Conservation (phyloP, 306 rosid species). For the Quercus dentata region DNA sequence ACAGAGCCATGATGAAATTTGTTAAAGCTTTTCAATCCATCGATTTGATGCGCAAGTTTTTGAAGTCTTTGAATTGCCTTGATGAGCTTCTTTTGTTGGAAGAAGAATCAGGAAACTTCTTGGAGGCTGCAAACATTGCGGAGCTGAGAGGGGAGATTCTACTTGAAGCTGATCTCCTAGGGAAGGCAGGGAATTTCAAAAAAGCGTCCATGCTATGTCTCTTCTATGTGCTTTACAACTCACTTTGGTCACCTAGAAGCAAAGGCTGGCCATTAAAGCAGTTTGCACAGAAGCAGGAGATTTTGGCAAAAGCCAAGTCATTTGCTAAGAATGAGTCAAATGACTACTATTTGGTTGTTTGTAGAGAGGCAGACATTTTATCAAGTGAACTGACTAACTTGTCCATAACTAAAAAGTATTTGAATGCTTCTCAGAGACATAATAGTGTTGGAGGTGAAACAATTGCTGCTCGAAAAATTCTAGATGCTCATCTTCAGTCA, state of each 20-base stretch:
- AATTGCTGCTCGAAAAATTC: constrained; percentile 47
- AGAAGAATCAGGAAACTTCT: constrained; percentile 64
- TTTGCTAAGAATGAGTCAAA: constrained; percentile 38
- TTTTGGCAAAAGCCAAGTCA: constrained; percentile 46
- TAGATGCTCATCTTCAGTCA: constrained; percentile 53
- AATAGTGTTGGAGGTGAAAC: constrained; percentile 49
- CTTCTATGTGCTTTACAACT: constrained; percentile 43
- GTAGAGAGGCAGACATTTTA: constrained; percentile 47
- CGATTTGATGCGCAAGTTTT: constrained; percentile 51
- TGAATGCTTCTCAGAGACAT: constrained; percentile 35
- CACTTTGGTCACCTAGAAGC: constrained; percentile 65
- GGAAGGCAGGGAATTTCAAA: constrained; percentile 44
- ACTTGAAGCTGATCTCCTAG: constrained; percentile 44
- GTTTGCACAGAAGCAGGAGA: constrained; percentile 40
- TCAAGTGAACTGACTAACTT: constrained; percentile 21
- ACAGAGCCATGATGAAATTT: constrained; percentile 63
- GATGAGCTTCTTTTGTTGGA: constrained; percentile 63
- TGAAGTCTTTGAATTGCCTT: constrained; percentile 36
- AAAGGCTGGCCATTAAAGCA: constrained; percentile 67
- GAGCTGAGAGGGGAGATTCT: constrained; percentile 48
- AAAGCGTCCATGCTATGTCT: constrained; percentile 47
- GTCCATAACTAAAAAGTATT: constrained; percentile 17
- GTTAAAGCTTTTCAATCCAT: constrained; percentile 60
- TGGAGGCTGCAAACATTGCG: constrained; percentile 56
- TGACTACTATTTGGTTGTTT: constrained; percentile 32